Conservation (phyloP, 1,284 basidiomycete species). For the Violaceomyces palustris region DNA sequence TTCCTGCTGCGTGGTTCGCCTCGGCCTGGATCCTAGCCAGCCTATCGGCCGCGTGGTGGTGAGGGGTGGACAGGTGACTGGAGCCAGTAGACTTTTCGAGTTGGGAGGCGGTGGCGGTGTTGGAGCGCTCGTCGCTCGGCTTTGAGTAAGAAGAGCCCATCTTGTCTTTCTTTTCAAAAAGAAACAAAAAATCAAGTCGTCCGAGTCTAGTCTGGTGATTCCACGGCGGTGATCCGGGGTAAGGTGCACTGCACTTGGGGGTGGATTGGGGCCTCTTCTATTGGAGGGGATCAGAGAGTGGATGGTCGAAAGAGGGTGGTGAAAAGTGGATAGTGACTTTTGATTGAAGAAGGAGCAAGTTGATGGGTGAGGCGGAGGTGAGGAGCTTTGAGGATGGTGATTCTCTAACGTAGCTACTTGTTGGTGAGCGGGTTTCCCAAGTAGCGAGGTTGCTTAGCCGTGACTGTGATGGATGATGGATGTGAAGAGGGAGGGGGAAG, state of each 20-base stretch:
- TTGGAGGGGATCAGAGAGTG: neutral
- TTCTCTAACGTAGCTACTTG: too few relatives aligned
- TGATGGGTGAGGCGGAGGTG: too few relatives aligned
- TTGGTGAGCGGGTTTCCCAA: too few relatives aligned
- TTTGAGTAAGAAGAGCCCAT: conserved; percentile 3
- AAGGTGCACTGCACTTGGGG: neutral
- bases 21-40: conserved; percentile 36
- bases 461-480: too few relatives aligned
- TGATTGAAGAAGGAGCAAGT: too few relatives aligned
- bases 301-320: neutral
- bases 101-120: conserved; percentile 8
- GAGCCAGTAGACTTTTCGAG: conserved; percentile 4
- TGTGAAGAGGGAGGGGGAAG: too few relatives aligned
- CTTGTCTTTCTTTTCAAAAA: too few relatives aligned
- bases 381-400: too few relatives aligned
- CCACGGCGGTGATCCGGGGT: conserved; percentile 4
- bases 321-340: conserved; percentile 1
- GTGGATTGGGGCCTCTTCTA: conserved; percentile 2
- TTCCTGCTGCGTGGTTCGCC: conserved; percentile 4
- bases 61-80: conserved; percentile 5
- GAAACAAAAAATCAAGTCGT: conserved; percentile 3
- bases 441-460: too few relatives aligned
- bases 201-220: conserved; percentile 16
- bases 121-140: conserved; percentile 13
- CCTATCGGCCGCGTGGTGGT: conserved; percentile 31